phyloP scores from a whole-genome alignment of 2,329 filamentous ascomycete species.

The Penicillium vulpinum region DNA sequence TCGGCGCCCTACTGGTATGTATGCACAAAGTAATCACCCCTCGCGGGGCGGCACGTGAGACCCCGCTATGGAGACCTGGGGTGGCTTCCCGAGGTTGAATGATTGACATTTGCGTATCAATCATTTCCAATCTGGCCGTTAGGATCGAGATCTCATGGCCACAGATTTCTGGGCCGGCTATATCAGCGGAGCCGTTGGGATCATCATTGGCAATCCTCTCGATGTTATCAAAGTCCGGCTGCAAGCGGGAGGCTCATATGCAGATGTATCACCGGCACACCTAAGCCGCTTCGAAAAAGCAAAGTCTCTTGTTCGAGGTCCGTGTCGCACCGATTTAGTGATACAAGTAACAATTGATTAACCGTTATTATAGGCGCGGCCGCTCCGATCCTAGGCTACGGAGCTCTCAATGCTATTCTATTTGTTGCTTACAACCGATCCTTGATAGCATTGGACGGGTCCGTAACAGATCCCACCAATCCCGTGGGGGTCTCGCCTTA shows the following conservation, averaged over 20 bases:
- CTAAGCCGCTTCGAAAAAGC: slow-evolving; percentile 36
- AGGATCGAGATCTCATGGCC: slow-evolving; percentile 58
- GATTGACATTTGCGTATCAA: background rate
- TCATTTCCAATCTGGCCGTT: background rate
- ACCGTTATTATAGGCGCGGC: slow-evolving; percentile 62
- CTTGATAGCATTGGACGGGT: slow-evolving; percentile 59
- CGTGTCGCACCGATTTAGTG: background rate
- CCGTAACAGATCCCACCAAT: slow-evolving; percentile 46
- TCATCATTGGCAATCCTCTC: slow-evolving; percentile 84
- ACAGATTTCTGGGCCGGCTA: slow-evolving; percentile 95
- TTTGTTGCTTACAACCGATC: slow-evolving; percentile 89
- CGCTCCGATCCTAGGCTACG: slow-evolving; percentile 85
- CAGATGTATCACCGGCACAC: slow-evolving; percentile 25
- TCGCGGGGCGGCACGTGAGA: slow-evolving; percentile 1
- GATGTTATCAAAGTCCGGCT: slow-evolving; percentile 77
- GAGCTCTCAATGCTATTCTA: slow-evolving; percentile 83
- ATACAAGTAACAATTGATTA: background rate
- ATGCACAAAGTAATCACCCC: background rate
- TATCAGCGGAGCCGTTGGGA: slow-evolving; percentile 79
- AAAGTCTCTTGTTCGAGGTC: slow-evolving; percentile 43
- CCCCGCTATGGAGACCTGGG: slow-evolving; percentile 10
- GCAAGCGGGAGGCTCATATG: slow-evolving; percentile 60
- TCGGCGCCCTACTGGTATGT: background rate
- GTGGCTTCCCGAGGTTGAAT: background rate
- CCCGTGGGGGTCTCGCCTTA: slow-evolving; percentile 54